These are phyloP conservation scores for Paraleonurus japonicus DNA, from an alignment of 257 asterid species.

Conservation along the genomic window DNA sequence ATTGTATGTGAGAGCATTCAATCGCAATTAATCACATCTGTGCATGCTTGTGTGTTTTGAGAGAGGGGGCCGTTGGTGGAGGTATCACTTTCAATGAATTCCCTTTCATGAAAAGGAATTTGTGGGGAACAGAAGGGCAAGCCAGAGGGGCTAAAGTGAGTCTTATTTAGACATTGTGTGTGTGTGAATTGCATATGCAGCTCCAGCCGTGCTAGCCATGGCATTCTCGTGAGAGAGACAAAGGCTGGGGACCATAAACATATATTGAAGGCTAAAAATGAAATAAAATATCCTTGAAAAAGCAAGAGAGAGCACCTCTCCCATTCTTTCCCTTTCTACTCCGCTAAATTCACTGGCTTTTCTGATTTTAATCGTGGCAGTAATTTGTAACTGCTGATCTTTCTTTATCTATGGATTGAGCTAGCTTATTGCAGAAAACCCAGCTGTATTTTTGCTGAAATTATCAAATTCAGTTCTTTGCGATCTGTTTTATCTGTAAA, in stretches of 20 bases:
- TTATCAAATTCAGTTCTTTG: slow-evolving; percentile 30
- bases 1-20: slow-evolving; percentile 30
- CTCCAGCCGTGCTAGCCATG: slow-evolving; percentile 68
- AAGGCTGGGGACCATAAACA: slow-evolving; percentile 50
- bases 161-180: slow-evolving; percentile 30
- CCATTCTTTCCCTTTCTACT: slow-evolving; percentile 30
- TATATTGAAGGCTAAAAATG: slow-evolving; percentile 20
- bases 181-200: slow-evolving; percentile 38
- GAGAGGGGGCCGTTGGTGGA: slow-evolving; percentile 26
- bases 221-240: slow-evolving; percentile 76
- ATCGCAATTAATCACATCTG: slow-evolving; percentile 26
- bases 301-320: slow-evolving; percentile 18
- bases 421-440: slow-evolving; percentile 26
- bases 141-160: slow-evolving; percentile 53
- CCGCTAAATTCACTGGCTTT: slow-evolving; percentile 19
- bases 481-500: slow-evolving; percentile 43
- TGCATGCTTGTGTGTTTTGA: slow-evolving; percentile 22
- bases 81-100: slow-evolving; percentile 45
- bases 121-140: slow-evolving; percentile 43
- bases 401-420: slow-evolving; percentile 23
- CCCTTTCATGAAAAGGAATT: slow-evolving; percentile 68
- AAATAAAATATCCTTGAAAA: slow-evolving; percentile 22
- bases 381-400: slow-evolving; percentile 10
- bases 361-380: slow-evolving; percentile 21
- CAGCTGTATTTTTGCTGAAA: slow-evolving; percentile 30